Evolutionary conservation across 108 stramenopile species (phyloP).

Genomic region (Fistulifera pelliculosa): DNA sequence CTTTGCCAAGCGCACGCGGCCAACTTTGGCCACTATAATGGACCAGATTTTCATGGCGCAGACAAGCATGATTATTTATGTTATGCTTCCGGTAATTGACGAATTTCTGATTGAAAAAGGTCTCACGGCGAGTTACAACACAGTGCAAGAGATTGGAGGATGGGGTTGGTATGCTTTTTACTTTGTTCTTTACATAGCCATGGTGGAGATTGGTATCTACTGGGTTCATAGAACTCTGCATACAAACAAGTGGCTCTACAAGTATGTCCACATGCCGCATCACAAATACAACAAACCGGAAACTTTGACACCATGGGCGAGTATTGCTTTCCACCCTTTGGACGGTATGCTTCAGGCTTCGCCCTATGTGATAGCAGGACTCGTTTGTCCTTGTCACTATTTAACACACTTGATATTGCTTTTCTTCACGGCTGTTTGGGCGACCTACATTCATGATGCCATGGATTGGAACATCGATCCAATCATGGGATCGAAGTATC

Average conservation of each 20-base stretch:
- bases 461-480: constrained; percentile 80
- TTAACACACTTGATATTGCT: constrained; percentile 68
- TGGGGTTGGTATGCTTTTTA: constrained; percentile 35
- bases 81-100: constrained; percentile 64
- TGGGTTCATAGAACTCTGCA: constrained; percentile 86
- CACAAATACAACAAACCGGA: constrained; percentile 78
- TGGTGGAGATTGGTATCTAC: constrained; percentile 83
- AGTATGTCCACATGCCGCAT: constrained; percentile 69
- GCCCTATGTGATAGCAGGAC: constrained; percentile 62
- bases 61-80: constrained; percentile 57
- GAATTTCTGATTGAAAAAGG: constrained; percentile 76
- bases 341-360: constrained; percentile 80
- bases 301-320: constrained; percentile 83
- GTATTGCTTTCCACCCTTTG: constrained; percentile 85
- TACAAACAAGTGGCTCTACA: constrained; percentile 84
- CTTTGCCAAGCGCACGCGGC: constrained; percentile 34
- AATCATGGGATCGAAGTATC: constrained; percentile 86
- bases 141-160: constrained; percentile 72
- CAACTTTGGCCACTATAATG: constrained; percentile 44
- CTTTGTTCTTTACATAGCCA: constrained; percentile 51
- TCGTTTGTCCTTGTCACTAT: constrained; percentile 82
- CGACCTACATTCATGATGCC: constrained; percentile 88
- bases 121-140: constrained; percentile 57
- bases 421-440: constrained; percentile 85
- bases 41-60: constrained; percentile 77